Conservation (phyloP, 805 yeast genomes). For the Scheffersomyces lignosus region DNA sequence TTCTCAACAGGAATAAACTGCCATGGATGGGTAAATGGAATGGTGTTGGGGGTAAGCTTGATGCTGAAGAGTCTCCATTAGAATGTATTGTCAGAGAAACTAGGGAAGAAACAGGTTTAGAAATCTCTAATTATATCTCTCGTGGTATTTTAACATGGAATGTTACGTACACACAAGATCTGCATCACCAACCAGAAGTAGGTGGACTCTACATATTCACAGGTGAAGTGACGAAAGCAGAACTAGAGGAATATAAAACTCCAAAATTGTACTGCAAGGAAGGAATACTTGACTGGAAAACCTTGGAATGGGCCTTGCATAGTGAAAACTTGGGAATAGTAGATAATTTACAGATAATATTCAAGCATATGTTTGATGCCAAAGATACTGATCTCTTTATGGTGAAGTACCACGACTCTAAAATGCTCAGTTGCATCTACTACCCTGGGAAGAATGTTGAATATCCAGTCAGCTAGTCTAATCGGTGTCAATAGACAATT, state of each 20-base stretch:
- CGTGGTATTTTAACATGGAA: slow-evolving; percentile 41
- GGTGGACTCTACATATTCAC: slow-evolving; percentile 44
- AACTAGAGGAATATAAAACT: slow-evolving; percentile 24
- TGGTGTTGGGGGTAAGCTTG: slow-evolving; percentile 47
- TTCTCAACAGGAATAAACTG: slow-evolving; percentile 40
- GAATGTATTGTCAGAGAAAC: slow-evolving; percentile 45
- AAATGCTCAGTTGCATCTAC: slow-evolving; percentile 10
- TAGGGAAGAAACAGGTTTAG: slow-evolving; percentile 41
- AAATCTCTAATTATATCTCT: slow-evolving; percentile 23
- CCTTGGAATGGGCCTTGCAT: slow-evolving; percentile 34
- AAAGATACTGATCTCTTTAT: slow-evolving; percentile 22
- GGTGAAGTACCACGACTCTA: slow-evolving; percentile 22
- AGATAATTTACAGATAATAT: slow-evolving; percentile 31
- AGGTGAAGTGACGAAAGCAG: slow-evolving; percentile 29
- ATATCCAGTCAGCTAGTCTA: slow-evolving; percentile 1
- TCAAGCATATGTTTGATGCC: slow-evolving; percentile 24
- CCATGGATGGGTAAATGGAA: slow-evolving; percentile 53
- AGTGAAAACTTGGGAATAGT: slow-evolving; percentile 41
- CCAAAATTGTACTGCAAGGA: slow-evolving; percentile 34
- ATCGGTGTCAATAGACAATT: background rate
- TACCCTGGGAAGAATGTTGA: slow-evolving; percentile 9
- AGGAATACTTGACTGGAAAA: slow-evolving; percentile 46
- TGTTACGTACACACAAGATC: slow-evolving; percentile 7
- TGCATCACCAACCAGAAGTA: slow-evolving; percentile 8
- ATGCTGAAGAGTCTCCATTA: slow-evolving; percentile 31